These are phyloP conservation scores for Geotrichum europaeum DNA, from an alignment of 1,139 yeast species.

Conservation along the genomic window DNA sequence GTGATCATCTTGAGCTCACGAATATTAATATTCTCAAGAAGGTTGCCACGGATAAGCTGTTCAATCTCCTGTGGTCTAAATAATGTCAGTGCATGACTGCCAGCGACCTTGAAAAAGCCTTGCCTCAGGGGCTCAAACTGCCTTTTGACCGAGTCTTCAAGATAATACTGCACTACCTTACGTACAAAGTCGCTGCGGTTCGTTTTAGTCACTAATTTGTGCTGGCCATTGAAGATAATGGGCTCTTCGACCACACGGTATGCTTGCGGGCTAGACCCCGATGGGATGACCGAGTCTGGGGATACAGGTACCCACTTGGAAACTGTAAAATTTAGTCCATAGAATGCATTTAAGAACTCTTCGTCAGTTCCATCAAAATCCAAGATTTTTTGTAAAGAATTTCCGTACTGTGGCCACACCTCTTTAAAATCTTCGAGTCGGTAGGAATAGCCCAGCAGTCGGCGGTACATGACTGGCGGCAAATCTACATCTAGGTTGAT, in stretches of 20 bases:
- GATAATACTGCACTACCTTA: conserved; percentile 53
- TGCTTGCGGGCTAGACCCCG: neutral
- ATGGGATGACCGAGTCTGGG: neutral
- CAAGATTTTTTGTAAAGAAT: conserved; percentile 50
- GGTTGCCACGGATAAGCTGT: conserved; percentile 70
- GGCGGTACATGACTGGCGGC: conserved; percentile 71
- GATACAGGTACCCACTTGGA: neutral
- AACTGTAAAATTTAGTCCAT: conserved; percentile 1
- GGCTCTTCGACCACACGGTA: conserved; percentile 36
- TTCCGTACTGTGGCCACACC: conserved; percentile 61
- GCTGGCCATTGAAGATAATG: conserved; percentile 53
- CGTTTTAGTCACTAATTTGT: conserved; percentile 45
- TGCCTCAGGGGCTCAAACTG: conserved; percentile 54
- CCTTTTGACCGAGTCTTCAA: conserved; percentile 47
- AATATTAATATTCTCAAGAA: conserved; percentile 50
- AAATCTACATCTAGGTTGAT: conserved; percentile 74
- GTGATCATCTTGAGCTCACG: conserved; percentile 60
- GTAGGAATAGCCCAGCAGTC: conserved; percentile 53
- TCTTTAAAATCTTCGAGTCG: conserved; percentile 58
- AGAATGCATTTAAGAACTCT: conserved; percentile 21
- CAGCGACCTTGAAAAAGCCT: conserved; percentile 73
- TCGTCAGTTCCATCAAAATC: conserved; percentile 44
- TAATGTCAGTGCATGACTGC: conserved; percentile 70
- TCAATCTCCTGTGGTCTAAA: conserved; percentile 80
- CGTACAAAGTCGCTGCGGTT: conserved; percentile 60